Conservation (phyloP, 441 rosid genomes). For the Capsella rubella region DNA sequence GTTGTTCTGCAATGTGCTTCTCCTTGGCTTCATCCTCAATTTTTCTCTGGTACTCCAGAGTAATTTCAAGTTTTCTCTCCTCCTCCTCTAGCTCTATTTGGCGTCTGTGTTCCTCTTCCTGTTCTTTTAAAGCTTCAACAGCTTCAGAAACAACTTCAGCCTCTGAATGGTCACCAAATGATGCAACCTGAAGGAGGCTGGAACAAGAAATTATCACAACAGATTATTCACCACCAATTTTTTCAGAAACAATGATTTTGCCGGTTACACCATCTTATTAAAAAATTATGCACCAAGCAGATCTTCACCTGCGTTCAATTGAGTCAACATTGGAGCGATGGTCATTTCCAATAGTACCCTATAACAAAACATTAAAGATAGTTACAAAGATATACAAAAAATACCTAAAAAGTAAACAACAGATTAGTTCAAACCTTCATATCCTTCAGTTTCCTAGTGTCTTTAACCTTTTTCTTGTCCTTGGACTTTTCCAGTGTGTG, state of each 20-base stretch:
- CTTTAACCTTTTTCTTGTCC: slow-evolving; percentile 87
- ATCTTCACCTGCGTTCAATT: slow-evolving; percentile 63
- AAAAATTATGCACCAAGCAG: slow-evolving; percentile 4
- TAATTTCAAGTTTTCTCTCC: slow-evolving; percentile 89
- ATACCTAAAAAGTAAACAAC: slow-evolving; percentile 24
- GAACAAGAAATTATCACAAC: slow-evolving; percentile 46
- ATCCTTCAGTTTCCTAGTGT: slow-evolving; percentile 72
- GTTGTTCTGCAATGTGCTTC: slow-evolving; percentile 87
- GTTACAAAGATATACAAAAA: slow-evolving; percentile 25
- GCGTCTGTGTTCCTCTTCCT: slow-evolving; percentile 78
- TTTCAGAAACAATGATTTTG: slow-evolving; percentile 4
- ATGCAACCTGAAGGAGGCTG: slow-evolving; percentile 70
- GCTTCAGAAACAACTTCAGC: slow-evolving; percentile 52
- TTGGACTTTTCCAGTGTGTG: slow-evolving; percentile 79
- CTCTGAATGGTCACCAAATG: slow-evolving; percentile 58
- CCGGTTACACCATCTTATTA: slow-evolving; percentile 18
- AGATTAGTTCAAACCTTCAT: slow-evolving; percentile 58
- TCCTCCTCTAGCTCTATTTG: slow-evolving; percentile 86
- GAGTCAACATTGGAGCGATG: slow-evolving; percentile 56
- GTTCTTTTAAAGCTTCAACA: slow-evolving; percentile 61
- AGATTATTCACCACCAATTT: slow-evolving; percentile 22
- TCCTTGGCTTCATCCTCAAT: slow-evolving; percentile 93
- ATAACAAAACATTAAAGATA: slow-evolving; percentile 39
- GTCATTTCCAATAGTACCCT: slow-evolving; percentile 63
- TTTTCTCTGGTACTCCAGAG: slow-evolving; percentile 84